phyloP scores from a whole-genome alignment of 441 rosid species.

The Brassica balearica region DNA sequence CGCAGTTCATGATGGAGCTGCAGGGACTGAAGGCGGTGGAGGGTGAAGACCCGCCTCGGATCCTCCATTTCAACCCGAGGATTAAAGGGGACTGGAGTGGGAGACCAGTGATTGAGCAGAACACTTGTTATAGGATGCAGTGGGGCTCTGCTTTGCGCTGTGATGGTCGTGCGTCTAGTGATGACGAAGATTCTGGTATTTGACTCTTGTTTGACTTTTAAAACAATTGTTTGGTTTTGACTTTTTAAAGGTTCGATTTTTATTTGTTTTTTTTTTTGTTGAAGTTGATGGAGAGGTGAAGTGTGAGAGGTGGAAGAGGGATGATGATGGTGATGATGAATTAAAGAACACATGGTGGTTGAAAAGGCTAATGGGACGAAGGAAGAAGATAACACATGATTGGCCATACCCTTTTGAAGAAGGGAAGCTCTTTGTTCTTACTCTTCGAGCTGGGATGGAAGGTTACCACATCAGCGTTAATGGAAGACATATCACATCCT shows the following conservation, averaged over 20 bases:
- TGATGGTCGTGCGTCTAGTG: conserved; percentile 78
- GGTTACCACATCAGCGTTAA: conserved; percentile 89
- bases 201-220: too few relatives aligned
- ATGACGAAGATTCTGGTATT: conserved; percentile 41
- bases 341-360: conserved; percentile 83
- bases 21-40: conserved; percentile 85
- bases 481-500: conserved; percentile 80
- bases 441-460: conserved; percentile 83
- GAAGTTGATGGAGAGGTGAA: conserved; percentile 85
- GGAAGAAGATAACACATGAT: conserved; percentile 63
- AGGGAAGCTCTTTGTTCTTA: conserved; percentile 79
- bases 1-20: conserved; percentile 91
- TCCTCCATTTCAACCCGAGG: conserved; percentile 92
- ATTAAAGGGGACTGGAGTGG: conserved; percentile 95
- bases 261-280: too few relatives aligned
- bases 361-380: conserved; percentile 73
- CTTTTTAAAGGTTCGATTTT: too few relatives aligned
- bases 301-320: conserved; percentile 88
- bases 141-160: conserved; percentile 90
- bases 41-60: conserved; percentile 94
- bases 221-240: too few relatives aligned
- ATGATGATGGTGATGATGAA: conserved; percentile 53
- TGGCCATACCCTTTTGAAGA: conserved; percentile 89
- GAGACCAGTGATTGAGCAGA: conserved; percentile 93
- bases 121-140: conserved; percentile 95